Percentiles rank a stretch among this genome's conserved stretches.
Conservation (phyloP, 2,329 filamentous ascomycete species). For the Parasarocladium wereldwijsianum region DNA sequence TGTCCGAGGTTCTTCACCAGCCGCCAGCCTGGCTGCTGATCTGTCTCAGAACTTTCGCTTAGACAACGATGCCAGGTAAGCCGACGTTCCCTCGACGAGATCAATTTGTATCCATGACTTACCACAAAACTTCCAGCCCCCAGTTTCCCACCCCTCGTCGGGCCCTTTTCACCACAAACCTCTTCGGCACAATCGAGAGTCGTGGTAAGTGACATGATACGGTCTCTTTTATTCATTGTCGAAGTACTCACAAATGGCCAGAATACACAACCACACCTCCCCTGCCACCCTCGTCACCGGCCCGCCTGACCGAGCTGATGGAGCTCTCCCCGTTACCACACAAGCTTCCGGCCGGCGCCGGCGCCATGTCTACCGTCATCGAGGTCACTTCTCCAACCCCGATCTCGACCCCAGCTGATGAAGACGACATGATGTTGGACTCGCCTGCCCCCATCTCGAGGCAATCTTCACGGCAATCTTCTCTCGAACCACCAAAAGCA, state of each 20-base stretch:
- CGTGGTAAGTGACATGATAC: conserved; percentile 21
- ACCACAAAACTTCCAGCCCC: conserved; percentile 15
- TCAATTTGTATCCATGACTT: not conserved
- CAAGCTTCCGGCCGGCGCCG: conserved; percentile 59
- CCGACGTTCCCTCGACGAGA: conserved; percentile 8
- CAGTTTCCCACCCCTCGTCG: conserved; percentile 26
- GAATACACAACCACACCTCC: conserved; percentile 75
- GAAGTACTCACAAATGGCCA: conserved; percentile 16
- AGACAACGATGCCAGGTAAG: conserved; percentile 69
- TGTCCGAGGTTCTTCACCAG: conserved; percentile 74
- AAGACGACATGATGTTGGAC: conserved; percentile 38
- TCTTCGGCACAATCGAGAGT: conserved; percentile 19
- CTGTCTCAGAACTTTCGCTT: conserved; percentile 95
- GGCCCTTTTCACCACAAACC: conserved; percentile 24
- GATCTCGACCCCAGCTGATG: conserved; percentile 27
- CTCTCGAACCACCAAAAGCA: conserved; percentile 33
- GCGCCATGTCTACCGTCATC: no score
- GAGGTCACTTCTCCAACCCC: conserved; percentile 62
- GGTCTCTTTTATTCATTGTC: no score
- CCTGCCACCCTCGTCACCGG: conserved; percentile 68
- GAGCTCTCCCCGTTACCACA: conserved; percentile 88
- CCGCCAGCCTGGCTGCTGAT: conserved; percentile 80
- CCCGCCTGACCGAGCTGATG: conserved; percentile 61
- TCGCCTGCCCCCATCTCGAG: conserved; percentile 37
- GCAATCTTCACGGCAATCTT: conserved; percentile 29